Evolutionary conservation across 495 filamentous ascomycete genomes (phyloP).

Genomic region (Gamarada debralockiae): DNA sequence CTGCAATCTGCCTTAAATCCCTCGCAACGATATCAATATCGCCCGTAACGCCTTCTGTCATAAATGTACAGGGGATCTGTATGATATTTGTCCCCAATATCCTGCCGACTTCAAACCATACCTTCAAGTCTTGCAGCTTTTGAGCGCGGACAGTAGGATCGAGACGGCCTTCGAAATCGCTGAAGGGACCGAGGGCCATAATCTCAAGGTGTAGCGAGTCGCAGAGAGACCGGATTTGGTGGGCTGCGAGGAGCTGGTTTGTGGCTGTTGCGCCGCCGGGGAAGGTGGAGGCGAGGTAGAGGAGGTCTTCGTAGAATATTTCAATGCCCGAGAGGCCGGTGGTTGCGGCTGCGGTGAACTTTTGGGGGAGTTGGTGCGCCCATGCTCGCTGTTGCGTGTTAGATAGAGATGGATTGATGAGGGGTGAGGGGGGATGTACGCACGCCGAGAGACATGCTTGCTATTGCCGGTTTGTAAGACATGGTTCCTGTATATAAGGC

Average conservation of each 20-base stretch:
- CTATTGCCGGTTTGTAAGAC: constrained; percentile 19
- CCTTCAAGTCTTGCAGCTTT: constrained; percentile 58
- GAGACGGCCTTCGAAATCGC: constrained; percentile 75
- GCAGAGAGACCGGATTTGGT: constrained; percentile 51
- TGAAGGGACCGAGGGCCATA: constrained; percentile 74
- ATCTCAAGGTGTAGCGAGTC: constrained; percentile 54
- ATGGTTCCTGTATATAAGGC: constrained; percentile 14
- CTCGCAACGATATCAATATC: constrained; percentile 45
- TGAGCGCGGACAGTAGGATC: constrained; percentile 47
- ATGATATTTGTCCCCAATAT: constrained; percentile 67
- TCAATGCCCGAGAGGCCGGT: constrained; percentile 71
- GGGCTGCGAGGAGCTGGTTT: constrained; percentile 56
- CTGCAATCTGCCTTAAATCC: constrained; percentile 62
- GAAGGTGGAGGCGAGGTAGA: constrained; percentile 46
- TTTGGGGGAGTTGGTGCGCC: constrained; percentile 56
- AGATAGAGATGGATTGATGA: neutral
- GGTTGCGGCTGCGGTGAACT: constrained; percentile 60
- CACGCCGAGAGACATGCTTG: constrained; percentile 12
- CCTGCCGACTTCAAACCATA: constrained; percentile 74
- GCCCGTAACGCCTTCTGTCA: constrained; percentile 51
- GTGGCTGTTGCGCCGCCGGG: constrained; percentile 29
- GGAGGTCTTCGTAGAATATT: constrained; percentile 77
- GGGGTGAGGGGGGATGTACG: neutral
- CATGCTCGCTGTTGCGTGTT: constrained; percentile 34
- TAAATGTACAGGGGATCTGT: constrained; percentile 75